phyloP scores from a whole-genome alignment of 2,329 filamentous ascomycete genomes.

The Talaromyces sp. region DNA sequence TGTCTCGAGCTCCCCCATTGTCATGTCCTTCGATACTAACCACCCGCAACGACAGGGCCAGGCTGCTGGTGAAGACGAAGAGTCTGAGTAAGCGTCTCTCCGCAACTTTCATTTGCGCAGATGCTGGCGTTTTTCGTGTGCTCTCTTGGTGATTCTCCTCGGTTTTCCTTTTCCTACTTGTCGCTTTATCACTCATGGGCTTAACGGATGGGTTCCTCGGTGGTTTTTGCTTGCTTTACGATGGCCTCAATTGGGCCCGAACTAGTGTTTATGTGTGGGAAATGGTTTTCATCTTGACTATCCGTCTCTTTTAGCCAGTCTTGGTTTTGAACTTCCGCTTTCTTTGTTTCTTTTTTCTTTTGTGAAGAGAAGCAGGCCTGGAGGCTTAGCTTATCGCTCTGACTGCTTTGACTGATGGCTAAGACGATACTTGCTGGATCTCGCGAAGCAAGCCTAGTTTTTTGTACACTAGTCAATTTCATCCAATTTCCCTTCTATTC shows the following conservation, averaged over 20 bases:
- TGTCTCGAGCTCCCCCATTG: background rate
- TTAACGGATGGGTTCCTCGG: slow-evolving; percentile 36
- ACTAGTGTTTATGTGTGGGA: slow-evolving; percentile 16
- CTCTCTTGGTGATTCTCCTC: slow-evolving; percentile 34
- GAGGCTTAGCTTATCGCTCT: slow-evolving; percentile 7
- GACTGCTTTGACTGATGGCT: slow-evolving; percentile 21
- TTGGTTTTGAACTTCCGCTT: background rate
- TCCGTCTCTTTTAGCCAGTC: background rate
- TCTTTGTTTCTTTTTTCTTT: background rate
- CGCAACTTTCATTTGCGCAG: slow-evolving; percentile 27
- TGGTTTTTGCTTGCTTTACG: slow-evolving; percentile 34
- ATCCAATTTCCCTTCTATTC: slow-evolving; percentile 15
- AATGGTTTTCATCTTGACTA: slow-evolving; percentile 11
- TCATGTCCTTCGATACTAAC: slow-evolving; percentile 11
- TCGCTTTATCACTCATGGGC: slow-evolving; percentile 25
- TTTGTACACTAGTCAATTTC: slow-evolving; percentile 34
- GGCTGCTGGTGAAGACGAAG: slow-evolving; percentile 61
- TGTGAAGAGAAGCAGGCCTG: background rate
- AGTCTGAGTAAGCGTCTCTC: slow-evolving; percentile 37
- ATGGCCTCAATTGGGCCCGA: slow-evolving; percentile 17
- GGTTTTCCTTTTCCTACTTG: slow-evolving; percentile 30
- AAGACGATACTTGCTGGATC: slow-evolving; percentile 12
- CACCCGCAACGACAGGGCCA: slow-evolving; percentile 42
- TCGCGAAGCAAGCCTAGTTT: slow-evolving; percentile 21
- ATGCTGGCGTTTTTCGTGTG: slow-evolving; percentile 43